Conservation (phyloP, 371 early-diverging fungal genomes). For the Vairimorpha necatrix region DNA sequence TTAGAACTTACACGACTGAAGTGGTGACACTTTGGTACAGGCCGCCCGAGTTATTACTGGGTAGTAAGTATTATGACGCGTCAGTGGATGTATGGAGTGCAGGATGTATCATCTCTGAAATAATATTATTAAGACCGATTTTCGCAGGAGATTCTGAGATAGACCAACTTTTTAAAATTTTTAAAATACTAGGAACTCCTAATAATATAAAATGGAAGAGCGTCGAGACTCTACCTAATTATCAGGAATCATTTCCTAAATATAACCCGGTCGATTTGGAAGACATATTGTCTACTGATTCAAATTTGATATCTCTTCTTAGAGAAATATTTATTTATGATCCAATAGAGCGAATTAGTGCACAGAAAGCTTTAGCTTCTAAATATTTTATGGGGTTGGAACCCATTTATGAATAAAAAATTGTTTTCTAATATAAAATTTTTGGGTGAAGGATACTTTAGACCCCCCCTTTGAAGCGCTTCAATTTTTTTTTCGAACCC, state of each 20-base stretch:
- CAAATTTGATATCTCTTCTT: constrained; percentile 80
- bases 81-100: constrained; percentile 88
- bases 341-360: constrained; percentile 77
- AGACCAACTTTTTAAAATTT: constrained; percentile 97
- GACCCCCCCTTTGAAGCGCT: no score
- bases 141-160: constrained; percentile 97
- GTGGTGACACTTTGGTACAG: constrained; percentile 65
- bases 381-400: constrained; percentile 85
- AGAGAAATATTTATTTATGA: constrained; percentile 81
- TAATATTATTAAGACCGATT: constrained; percentile 84
- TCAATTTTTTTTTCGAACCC: no score
- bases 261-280: constrained; percentile 60
- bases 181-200: constrained; percentile 95
- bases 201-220: constrained; percentile 86
- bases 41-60: constrained; percentile 63
- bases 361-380: constrained; percentile 83
- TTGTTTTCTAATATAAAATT: no score
- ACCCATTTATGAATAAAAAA: constrained; percentile 32
- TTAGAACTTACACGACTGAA: constrained; percentile 60
- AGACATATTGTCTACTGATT: constrained; percentile 46
- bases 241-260: constrained; percentile 57
- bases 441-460: no score
- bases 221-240: constrained; percentile 75
- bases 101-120: constrained; percentile 97
- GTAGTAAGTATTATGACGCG: constrained; percentile 60